These are phyloP conservation scores for Sungouiozyma ichnusensis DNA, from an alignment of 805 yeast genomes.

Conservation along the genomic window DNA sequence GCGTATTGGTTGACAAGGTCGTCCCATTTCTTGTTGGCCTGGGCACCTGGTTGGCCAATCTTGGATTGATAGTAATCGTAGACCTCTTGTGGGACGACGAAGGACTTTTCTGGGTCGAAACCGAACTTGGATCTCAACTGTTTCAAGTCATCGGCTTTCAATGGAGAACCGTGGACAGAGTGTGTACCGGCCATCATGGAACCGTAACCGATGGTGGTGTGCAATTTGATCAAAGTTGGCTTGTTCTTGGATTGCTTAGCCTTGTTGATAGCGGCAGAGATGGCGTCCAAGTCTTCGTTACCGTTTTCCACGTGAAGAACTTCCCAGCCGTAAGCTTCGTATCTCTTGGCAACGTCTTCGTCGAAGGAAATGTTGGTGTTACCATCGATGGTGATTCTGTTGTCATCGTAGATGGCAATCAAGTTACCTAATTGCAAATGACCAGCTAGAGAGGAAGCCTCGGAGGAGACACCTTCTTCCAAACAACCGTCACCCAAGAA, in stretches of 20 bases:
- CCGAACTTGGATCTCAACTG: slow-evolving; percentile 80
- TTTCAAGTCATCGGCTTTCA: slow-evolving; percentile 83
- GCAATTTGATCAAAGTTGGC: slow-evolving; percentile 83
- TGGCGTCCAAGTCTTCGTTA: slow-evolving; percentile 63
- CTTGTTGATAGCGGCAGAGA: slow-evolving; percentile 62
- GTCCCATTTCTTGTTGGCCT: slow-evolving; percentile 70
- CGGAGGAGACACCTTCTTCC: slow-evolving; percentile 96
- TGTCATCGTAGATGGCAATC: slow-evolving; percentile 93
- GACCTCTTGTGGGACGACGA: slow-evolving; percentile 77
- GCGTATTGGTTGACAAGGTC: slow-evolving; percentile 48
- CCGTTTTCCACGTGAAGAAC: slow-evolving; percentile 67
- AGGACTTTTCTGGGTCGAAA: slow-evolving; percentile 74
- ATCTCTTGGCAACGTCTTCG: slow-evolving; percentile 79
- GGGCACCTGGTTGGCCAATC: slow-evolving; percentile 51
- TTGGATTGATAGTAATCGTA: slow-evolving; percentile 50
- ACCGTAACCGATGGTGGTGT: slow-evolving; percentile 92
- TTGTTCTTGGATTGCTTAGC: slow-evolving; percentile 69
- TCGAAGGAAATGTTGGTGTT: slow-evolving; percentile 81
- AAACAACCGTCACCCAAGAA: slow-evolving; percentile 96
- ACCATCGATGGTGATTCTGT: slow-evolving; percentile 96
- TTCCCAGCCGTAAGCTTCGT: slow-evolving; percentile 93
- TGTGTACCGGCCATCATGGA: slow-evolving; percentile 77
- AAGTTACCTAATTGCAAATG: slow-evolving; percentile 88
- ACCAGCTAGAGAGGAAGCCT: slow-evolving; percentile 92
- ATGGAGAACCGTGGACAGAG: slow-evolving; percentile 92